Percentiles rank a stretch among this genome's conserved stretches.
Conservation (phyloP, 495 filamentous ascomycete species). For the Neurospora discreta region DNA sequence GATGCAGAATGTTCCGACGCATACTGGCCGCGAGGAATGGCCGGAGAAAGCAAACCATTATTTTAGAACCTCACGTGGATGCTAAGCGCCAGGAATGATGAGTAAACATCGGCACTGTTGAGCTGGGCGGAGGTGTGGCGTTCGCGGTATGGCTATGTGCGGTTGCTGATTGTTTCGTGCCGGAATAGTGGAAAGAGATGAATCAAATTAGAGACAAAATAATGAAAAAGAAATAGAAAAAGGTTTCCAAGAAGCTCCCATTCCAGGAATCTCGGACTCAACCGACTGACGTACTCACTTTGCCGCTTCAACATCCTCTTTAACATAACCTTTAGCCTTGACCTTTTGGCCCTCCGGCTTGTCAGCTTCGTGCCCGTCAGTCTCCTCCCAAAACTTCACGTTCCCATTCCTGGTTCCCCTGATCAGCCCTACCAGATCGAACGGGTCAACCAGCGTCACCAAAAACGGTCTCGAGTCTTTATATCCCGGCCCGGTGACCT, state of each 20-base stretch:
- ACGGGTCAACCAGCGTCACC: constrained; percentile 53
- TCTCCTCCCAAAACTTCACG: constrained; percentile 44
- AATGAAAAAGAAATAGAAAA: neutral
- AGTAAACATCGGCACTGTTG: neutral
- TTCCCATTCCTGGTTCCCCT: constrained; percentile 34
- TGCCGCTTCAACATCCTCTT: neutral
- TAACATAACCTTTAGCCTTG: neutral
- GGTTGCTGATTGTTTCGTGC: neutral
- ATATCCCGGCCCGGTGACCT: constrained; percentile 54
- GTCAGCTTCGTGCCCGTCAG: neutral
- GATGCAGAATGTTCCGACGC: neutral
- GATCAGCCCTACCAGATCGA: constrained; percentile 51
- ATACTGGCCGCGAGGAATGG: neutral
- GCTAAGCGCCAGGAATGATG: neutral
- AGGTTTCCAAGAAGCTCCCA: neutral
- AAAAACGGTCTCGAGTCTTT: constrained; percentile 41
- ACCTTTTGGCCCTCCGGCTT: neutral
- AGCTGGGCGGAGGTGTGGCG: neutral
- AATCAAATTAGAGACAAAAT: neutral
- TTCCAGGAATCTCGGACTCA: neutral
- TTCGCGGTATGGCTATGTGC: neutral
- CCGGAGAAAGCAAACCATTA: neutral
- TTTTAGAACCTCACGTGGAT: neutral
- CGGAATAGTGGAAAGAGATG: neutral
- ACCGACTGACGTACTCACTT: neutral